phyloP scores from a whole-genome alignment of 257 asterid species.

The Fraxinus excelsior region DNA sequence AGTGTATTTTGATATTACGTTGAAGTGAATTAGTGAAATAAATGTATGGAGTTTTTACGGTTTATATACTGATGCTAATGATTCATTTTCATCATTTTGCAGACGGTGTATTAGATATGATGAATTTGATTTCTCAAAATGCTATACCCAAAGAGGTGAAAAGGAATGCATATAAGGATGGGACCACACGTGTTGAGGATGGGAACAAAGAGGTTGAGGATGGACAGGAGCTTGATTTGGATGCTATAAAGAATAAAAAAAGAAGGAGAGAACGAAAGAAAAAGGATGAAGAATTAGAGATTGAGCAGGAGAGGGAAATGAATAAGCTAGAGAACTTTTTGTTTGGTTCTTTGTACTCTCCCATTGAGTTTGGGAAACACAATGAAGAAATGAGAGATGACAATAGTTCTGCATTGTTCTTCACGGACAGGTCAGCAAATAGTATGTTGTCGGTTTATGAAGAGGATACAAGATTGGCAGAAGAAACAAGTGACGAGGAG shows the following conservation, averaged over 20 bases:
- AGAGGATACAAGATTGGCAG: constrained; percentile 42
- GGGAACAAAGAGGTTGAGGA: constrained; percentile 34
- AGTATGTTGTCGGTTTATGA: constrained; percentile 59
- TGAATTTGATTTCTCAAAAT: constrained; percentile 80
- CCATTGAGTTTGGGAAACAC: constrained; percentile 60
- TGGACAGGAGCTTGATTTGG: constrained; percentile 22
- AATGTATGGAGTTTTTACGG: no score
- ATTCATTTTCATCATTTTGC: constrained; percentile 22
- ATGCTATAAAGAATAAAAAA: constrained; percentile 34
- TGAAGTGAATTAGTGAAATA: no score
- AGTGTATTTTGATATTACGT: no score
- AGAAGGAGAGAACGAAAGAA: constrained; percentile 50
- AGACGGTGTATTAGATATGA: constrained; percentile 32
- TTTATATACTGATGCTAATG: no score
- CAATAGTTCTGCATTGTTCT: constrained; percentile 53
- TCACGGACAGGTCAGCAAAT: constrained; percentile 63
- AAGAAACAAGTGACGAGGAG: constrained; percentile 29
- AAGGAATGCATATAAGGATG: constrained; percentile 33
- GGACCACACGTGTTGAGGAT: background rate
- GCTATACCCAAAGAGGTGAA: constrained; percentile 43
- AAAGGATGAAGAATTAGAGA: constrained; percentile 33
- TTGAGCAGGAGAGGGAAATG: constrained; percentile 68
- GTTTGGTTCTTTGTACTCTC: constrained; percentile 71
- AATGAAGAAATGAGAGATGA: constrained; percentile 47
- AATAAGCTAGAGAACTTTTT: constrained; percentile 59